Evolutionary conservation across 208 protist genomes (phyloP).

Genomic region (Wallacemonas sp.): DNA sequence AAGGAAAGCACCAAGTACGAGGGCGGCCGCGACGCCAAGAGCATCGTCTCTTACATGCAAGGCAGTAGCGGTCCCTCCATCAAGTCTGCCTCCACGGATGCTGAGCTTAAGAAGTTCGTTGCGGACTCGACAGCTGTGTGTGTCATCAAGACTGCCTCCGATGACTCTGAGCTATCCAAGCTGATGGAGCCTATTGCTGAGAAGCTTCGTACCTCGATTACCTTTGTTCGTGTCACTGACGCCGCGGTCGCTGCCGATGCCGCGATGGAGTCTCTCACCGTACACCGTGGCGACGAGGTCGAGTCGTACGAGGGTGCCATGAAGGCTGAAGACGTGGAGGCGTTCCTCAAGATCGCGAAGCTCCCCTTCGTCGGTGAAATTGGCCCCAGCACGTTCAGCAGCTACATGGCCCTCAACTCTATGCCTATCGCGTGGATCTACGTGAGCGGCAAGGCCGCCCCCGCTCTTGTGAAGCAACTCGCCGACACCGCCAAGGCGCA

Average conservation of each 20-base stretch:
- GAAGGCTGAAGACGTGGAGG: constrained; percentile 29
- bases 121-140: constrained; percentile 35
- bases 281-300: constrained; percentile 52
- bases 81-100: constrained; percentile 29
- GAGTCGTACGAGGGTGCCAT: constrained; percentile 43
- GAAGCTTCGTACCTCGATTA: constrained; percentile 38
- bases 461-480: constrained; percentile 27
- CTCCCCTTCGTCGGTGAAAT: constrained; percentile 77
- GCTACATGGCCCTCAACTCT: constrained; percentile 53
- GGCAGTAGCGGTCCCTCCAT: constrained; percentile 52
- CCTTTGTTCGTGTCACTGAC: constrained; percentile 67
- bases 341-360: constrained; percentile 51
- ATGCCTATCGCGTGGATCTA: constrained; percentile 77
- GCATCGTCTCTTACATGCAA: constrained; percentile 66
- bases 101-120: constrained; percentile 54
- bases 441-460: constrained; percentile 32
- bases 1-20: constrained; percentile 57
- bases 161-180: constrained; percentile 35
- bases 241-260: constrained; percentile 38
- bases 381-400: constrained; percentile 50
- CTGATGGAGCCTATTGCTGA: constrained; percentile 33
- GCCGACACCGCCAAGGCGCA: constrained; percentile 63
- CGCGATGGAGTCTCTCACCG: constrained; percentile 61
- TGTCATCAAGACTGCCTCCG: constrained; percentile 52
- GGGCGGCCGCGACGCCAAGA: constrained; percentile 54